Evolutionary conservation across 2,329 filamentous ascomycete genomes (phyloP).

Genomic region (Xylariaceae sp.): DNA sequence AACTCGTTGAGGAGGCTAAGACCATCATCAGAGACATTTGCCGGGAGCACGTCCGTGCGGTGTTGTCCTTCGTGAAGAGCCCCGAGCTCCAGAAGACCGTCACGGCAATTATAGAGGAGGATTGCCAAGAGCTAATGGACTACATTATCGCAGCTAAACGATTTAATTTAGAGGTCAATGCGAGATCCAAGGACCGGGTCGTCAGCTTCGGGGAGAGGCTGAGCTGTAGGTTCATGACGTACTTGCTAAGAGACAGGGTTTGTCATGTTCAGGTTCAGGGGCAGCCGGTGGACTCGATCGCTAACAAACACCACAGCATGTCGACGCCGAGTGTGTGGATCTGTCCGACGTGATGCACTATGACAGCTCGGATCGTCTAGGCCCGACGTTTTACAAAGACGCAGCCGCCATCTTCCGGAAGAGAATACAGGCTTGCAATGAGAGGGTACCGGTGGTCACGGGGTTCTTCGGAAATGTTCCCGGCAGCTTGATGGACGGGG

Average conservation of each 20-base stretch:
- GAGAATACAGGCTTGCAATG: conserved; percentile 66
- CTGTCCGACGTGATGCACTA: conserved; percentile 80
- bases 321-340: conserved; percentile 88
- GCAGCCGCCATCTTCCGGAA: conserved; percentile 63
- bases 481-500: conserved; percentile 82
- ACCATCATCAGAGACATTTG: conserved; percentile 79
- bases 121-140: conserved; percentile 80
- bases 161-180: conserved; percentile 75
- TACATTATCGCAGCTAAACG: conserved; percentile 67
- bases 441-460: conserved; percentile 77
- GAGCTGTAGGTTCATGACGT: conserved; percentile 88
- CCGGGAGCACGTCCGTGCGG: conserved; percentile 77
- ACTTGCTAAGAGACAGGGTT: conserved; percentile 75
- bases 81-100: conserved; percentile 60
- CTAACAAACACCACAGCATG: conserved; percentile 56
- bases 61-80: conserved; percentile 63
- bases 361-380: conserved; percentile 60
- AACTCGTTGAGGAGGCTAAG: conserved; percentile 66
- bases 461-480: conserved; percentile 96
- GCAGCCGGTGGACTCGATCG: neutral
- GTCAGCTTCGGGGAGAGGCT: conserved; percentile 96
- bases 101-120: conserved; percentile 68
- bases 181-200: conserved; percentile 81
- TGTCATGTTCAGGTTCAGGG: conserved; percentile 18
- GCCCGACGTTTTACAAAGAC: conserved; percentile 70